Base-by-base conservation (phyloP, 139 green algal species). In the Pseudopediastrum boryanum region DNA sequence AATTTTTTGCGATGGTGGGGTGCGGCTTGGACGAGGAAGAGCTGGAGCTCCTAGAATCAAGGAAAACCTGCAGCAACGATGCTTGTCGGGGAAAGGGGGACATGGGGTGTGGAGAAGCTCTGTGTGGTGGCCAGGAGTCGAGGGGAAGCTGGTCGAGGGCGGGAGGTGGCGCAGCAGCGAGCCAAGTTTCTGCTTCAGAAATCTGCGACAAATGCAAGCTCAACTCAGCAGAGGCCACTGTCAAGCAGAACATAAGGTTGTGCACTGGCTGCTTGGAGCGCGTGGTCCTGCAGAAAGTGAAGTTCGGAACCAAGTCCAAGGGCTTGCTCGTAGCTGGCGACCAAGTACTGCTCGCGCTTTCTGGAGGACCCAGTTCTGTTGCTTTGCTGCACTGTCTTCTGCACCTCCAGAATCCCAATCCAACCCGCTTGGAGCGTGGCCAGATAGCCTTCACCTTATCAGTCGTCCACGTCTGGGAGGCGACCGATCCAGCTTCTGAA, bases 241-340 rank as follows among this genome's bases (percentile, higher is more conserved):
- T 86, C 5, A 78, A 87, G 7, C 87, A 90, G 52, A 52, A 82
- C 2, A 88, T 93, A 81, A 77, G 87, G 0, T 67, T 92, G 10
- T 94, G 90, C 71, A 42, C 70, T 35, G 39, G 59, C 13, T 94
- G 90, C 74, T 65, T 94, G 2, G 78, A 88, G 58, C 66, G 63
- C 0, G 75, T 77, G 4, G 42, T 91, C 4, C 23, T 85, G 4
- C 63, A 48, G 3, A 87, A 84, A 50, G 82, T 89, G 4, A 44
- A 65, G 4, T 69, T 75, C 21, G 77, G 77, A 0, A 82, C 85
- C 8, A 85, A 92, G 56, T 62, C 70, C 8, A 52, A 77, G 36
- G 75, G 75, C 51, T 64, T 88, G 3, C 44, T 94, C 4, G 62
- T 39, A 2, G 66, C 73, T 3, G 43, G 74, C 0, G 89, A 95